Evolutionary conservation across 768 basidiomycete genomes (phyloP).

Genomic region (Strobilomyces dryophilus): DNA sequence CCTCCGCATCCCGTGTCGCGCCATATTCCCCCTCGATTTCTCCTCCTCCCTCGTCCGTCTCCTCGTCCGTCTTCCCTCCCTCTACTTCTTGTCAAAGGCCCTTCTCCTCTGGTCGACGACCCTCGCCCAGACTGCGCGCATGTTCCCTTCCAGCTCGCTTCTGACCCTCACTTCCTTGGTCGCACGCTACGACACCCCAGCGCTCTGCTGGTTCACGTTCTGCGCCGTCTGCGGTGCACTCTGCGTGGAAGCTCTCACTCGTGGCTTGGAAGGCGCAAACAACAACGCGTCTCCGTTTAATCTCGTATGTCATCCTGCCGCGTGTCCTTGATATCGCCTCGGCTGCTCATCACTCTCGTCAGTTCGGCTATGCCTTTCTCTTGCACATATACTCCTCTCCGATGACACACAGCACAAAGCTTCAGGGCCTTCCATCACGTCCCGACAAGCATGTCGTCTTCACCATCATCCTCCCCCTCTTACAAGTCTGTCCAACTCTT

Average conservation of each 20-base stretch:
- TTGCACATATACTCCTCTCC: slow-evolving; percentile 72
- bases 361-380: slow-evolving; percentile 78
- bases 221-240: slow-evolving; percentile 62
- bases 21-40: slow-evolving; percentile 62
- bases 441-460: slow-evolving; percentile 74
- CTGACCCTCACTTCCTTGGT: slow-evolving; percentile 43
- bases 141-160: slow-evolving; percentile 35
- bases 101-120: slow-evolving; percentile 56
- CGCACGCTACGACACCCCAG: slow-evolving; percentile 47
- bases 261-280: slow-evolving; percentile 61
- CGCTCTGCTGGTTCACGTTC: slow-evolving; percentile 75
- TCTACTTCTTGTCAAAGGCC: slow-evolving; percentile 56
- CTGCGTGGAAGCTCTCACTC: slow-evolving; percentile 60
- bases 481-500: slow-evolving; percentile 48
- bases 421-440: slow-evolving; percentile 47
- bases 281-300: slow-evolving; percentile 64
- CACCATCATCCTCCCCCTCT: slow-evolving; percentile 65
- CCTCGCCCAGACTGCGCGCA: slow-evolving; percentile 51
- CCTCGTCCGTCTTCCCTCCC: slow-evolving; percentile 56
- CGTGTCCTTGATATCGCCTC: neutral
- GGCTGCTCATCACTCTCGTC: neutral
- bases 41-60: slow-evolving; percentile 56
- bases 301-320: slow-evolving; percentile 44
- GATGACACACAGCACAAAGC: slow-evolving; percentile 45
- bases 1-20: slow-evolving; percentile 28